Evolutionary conservation across 306 rosid genomes (phyloP), one percentile per base, ranked within the genome.

Genomic region (Cucurbita moschata): DNA sequence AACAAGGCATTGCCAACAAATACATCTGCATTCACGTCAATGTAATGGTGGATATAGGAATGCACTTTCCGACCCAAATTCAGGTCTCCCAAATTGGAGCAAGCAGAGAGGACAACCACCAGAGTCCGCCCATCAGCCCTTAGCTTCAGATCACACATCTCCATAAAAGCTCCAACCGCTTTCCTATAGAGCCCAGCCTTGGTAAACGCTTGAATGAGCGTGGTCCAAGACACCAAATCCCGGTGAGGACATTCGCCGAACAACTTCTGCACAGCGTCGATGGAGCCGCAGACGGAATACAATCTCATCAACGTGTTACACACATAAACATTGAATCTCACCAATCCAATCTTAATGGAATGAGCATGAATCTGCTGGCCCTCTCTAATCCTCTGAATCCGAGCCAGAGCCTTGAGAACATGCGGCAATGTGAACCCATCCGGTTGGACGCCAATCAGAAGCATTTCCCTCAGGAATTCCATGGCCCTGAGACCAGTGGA

Each of bases 221-320:
- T 83, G 37, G 87, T 80, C 84, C 82, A 83, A n/a, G 84, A 75
- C 42, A 83, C 84, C 67, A 83, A 72, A 42, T 78, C 84, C 1
- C 75, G 42, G 0, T 75, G 66, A 60, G 82, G 76, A 80, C 66
- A 49, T 83, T 21, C 80, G 18, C 76, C 84, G 40, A 83, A 80
- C 77, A 83, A 3, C 26, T 57, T 35, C 67, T 49, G 79, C 26
- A 51, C 87, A 16, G 40, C 30, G 21, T 72, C 3, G 2, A 80
- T 10, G 60, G 18, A 9, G 53, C 82, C 87, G 38, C 84, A 83
- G n/a, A 83, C 82, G 2, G 75, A 67, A 9, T 67, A 80, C 2
- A 80, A 64, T 18, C 87, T 51, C 84, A 83, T 77, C 35, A 83
- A 70, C 18, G 84, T 83, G 76, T 78, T 83, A 46, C 49, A 66